A percentile compares a stretch with the other conserved stretches of the same genome.
Conservation (phyloP, 768 basidiomycete species). For the Russula foetens region DNA sequence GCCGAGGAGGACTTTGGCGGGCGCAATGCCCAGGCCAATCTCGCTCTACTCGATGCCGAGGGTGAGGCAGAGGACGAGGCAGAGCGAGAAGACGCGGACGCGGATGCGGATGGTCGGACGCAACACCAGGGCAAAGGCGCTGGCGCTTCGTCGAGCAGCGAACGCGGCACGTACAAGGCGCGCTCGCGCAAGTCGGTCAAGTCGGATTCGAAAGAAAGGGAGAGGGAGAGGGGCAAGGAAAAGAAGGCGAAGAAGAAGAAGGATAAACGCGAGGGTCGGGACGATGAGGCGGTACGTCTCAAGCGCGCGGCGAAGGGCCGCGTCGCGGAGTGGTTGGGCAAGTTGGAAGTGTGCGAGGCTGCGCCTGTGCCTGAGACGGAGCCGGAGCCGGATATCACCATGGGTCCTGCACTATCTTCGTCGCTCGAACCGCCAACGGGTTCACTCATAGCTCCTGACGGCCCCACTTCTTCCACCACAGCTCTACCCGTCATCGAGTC, state of each 20-base stretch:
- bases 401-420: neutral
- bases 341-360: conserved; percentile 46
- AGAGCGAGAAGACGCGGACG: conserved; percentile 1
- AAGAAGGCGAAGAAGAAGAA: conserved; percentile 13
- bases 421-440: neutral
- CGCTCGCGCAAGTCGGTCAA: conserved; percentile 11
- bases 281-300: conserved; percentile 32
- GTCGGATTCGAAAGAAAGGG: conserved; percentile 12
- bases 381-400: neutral
- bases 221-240: conserved; percentile 20
- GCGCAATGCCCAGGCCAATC: conserved; percentile 35
- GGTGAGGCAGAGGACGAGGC: conserved; percentile 1
- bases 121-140: conserved; percentile 13
- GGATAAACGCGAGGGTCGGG: conserved; percentile 21
- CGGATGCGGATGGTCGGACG: conserved; percentile 17
- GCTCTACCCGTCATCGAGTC: neutral
- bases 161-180: conserved; percentile 18
- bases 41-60: conserved; percentile 17
- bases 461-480: neutral
- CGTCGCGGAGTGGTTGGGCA: conserved; percentile 73
- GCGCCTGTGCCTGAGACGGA: too few species aligned
- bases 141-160: conserved; percentile 12
- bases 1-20: conserved; percentile 22
- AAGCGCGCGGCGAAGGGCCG: conserved; percentile 52
- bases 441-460: neutral